Conservation (phyloP, 2,329 filamentous ascomycete species). For the Diaporthe humulicola region DNA sequence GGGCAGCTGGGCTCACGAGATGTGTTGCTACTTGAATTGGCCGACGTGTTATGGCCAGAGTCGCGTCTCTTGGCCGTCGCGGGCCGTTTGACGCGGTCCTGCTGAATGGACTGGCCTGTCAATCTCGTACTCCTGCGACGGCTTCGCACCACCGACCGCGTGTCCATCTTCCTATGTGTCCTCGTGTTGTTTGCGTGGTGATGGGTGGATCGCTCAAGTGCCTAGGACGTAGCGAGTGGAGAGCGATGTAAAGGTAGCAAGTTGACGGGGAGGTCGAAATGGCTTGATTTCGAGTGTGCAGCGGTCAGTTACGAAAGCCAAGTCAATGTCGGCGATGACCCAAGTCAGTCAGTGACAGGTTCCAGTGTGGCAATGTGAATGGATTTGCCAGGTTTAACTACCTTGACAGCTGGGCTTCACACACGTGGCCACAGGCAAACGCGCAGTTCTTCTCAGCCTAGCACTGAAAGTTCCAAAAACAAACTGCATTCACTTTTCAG, state of each 20-base stretch:
- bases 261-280: background rate
- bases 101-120: background rate
- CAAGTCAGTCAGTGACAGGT: no score
- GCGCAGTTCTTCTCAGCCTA: no score
- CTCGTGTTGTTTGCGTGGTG: background rate
- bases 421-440: no score
- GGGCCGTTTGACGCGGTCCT: background rate
- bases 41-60: background rate
- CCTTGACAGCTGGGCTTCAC: no score
- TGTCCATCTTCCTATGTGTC: conserved; percentile 3
- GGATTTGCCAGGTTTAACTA: background rate
- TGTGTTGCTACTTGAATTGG: background rate
- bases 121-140: conserved; percentile 23
- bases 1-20: background rate
- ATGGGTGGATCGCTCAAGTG: no score
- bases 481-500: background rate
- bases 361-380: background rate
- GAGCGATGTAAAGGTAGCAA: background rate
- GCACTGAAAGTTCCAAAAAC: no score
- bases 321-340: background rate
- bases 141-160: conserved; percentile 15
- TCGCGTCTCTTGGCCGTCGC: background rate
- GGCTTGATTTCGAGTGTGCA: background rate
- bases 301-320: background rate
- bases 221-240: background rate